phyloP scores from a whole-genome alignment of 2,329 filamentous ascomycete species.

The Iodosphaeria phyllophila region DNA sequence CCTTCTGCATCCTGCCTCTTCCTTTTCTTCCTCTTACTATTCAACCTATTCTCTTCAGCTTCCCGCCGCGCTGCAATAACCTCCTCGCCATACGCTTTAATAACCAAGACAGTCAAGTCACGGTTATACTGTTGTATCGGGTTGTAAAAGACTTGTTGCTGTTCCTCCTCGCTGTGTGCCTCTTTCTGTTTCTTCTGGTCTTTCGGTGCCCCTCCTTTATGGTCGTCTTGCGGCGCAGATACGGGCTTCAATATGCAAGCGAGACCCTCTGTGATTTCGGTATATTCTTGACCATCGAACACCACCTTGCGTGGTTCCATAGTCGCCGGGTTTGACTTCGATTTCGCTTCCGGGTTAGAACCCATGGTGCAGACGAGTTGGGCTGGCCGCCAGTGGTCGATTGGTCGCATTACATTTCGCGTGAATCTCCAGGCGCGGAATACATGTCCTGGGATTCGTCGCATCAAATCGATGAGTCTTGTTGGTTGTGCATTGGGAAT shows the following conservation, averaged over 20 bases:
- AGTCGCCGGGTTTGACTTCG: constrained; percentile 8
- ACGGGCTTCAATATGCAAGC: constrained; percentile 35
- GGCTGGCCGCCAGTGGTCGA: constrained; percentile 2
- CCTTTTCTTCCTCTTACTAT: constrained; percentile 23
- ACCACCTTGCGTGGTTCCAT: constrained; percentile 15
- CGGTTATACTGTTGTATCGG: constrained; percentile 98
- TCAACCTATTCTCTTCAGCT: constrained; percentile 22
- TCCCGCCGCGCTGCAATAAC: constrained; percentile 25
- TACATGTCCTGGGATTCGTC: no score
- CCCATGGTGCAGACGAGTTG: constrained; percentile 11
- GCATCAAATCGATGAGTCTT: no score
- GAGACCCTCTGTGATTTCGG: constrained; percentile 33
- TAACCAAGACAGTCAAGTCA: constrained; percentile 80
- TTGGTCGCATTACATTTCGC: constrained; percentile 8
- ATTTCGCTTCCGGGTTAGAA: constrained; percentile 6
- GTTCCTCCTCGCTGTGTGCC: constrained; percentile 31
- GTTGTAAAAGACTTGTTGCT: constrained; percentile 89
- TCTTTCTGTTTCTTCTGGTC: constrained; percentile 6
- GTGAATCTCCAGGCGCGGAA: no score
- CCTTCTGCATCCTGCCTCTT: constrained; percentile 8
- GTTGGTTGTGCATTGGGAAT: no score
- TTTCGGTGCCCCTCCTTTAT: constrained; percentile 16
- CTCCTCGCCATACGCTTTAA: constrained; percentile 72
- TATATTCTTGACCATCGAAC: constrained; percentile 28
- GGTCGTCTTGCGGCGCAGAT: no score